Conservation (phyloP, 2,329 filamentous ascomycete species). For the Pseudogymnoascus sp. region DNA sequence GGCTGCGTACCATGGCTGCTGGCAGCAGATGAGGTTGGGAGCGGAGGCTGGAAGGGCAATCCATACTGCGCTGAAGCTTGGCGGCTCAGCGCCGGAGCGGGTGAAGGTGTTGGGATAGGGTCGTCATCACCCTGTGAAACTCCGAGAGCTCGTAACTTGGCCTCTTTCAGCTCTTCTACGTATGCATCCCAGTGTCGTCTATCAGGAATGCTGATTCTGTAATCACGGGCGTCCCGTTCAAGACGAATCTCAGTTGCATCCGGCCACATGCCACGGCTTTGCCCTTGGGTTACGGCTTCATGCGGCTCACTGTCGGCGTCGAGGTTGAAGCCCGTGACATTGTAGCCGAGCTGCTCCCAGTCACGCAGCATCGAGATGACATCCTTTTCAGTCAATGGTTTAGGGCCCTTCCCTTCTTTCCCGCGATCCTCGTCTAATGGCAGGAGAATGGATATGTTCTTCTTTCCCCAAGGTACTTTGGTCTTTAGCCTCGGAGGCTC, state of each 20-base stretch:
- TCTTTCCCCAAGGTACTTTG: conserved; percentile 66
- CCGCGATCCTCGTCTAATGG: conserved; percentile 61
- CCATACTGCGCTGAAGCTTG: conserved; percentile 68
- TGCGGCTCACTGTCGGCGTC: conserved; percentile 33
- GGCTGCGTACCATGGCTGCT: conserved; percentile 55
- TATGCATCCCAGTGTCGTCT: conserved; percentile 60
- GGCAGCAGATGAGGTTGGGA: conserved; percentile 68
- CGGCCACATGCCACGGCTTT: conserved; percentile 64
- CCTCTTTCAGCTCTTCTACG: conserved; percentile 74
- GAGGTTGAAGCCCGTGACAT: conserved; percentile 59
- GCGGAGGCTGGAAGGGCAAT: conserved; percentile 72
- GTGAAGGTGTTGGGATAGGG: conserved; percentile 54
- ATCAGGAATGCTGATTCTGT: conserved; percentile 55
- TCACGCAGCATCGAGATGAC: conserved; percentile 53
- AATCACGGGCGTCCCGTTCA: conserved; percentile 46
- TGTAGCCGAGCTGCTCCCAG: conserved; percentile 63
- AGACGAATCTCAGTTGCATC: conserved; percentile 46
- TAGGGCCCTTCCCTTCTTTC: conserved; percentile 41
- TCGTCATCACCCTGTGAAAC: conserved; percentile 74
- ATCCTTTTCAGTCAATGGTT: conserved; percentile 46
- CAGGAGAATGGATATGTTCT: conserved; percentile 62
- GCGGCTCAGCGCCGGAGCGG: conserved; percentile 52
- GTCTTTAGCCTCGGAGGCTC: conserved; percentile 55
- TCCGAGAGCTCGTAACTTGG: conserved; percentile 84
- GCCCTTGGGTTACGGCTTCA: conserved; percentile 27